phyloP scores from a whole-genome alignment of 495 filamentous ascomycete species.

The Venustampulla echinocandica region DNA sequence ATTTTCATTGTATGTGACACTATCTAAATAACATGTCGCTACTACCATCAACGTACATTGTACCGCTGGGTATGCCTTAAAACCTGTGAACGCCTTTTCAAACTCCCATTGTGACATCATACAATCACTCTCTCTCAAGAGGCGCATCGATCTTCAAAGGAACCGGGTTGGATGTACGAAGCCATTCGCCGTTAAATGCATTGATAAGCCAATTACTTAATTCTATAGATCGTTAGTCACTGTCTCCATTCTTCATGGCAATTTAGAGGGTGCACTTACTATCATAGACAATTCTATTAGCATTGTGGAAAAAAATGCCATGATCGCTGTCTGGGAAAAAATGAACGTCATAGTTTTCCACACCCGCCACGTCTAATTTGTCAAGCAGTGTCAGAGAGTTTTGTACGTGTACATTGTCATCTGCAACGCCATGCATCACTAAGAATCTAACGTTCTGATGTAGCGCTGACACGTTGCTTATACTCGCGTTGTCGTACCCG shows the following conservation, averaged over 20 bases:
- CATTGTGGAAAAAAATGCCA: slow-evolving; percentile 91
- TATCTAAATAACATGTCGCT: no score
- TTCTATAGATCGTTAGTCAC: slow-evolving; percentile 41
- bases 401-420: slow-evolving; percentile 97
- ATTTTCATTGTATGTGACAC: no score
- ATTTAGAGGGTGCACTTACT: slow-evolving; percentile 48
- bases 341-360: slow-evolving; percentile 95
- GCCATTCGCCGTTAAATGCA: slow-evolving; percentile 95
- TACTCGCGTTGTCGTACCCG: slow-evolving; percentile 69
- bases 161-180: slow-evolving; percentile 20
- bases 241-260: slow-evolving; percentile 13
- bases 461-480: slow-evolving; percentile 63
- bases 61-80: no score
- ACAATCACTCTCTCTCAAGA: no score
- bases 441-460: slow-evolving; percentile 72
- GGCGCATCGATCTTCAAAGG: slow-evolving; percentile 19
- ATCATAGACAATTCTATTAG: slow-evolving; percentile 86
- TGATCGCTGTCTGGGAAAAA: slow-evolving; percentile 96
- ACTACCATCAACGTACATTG: no score
- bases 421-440: slow-evolving; percentile 87
- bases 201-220: slow-evolving; percentile 89
- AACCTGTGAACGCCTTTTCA: no score
- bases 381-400: slow-evolving; percentile 83
- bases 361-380: slow-evolving; percentile 68
- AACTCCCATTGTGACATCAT: no score